These are phyloP conservation scores for Bondarzewia mesenterica DNA, from an alignment of 1,284 basidiomycete genomes.

Conservation along the genomic window DNA sequence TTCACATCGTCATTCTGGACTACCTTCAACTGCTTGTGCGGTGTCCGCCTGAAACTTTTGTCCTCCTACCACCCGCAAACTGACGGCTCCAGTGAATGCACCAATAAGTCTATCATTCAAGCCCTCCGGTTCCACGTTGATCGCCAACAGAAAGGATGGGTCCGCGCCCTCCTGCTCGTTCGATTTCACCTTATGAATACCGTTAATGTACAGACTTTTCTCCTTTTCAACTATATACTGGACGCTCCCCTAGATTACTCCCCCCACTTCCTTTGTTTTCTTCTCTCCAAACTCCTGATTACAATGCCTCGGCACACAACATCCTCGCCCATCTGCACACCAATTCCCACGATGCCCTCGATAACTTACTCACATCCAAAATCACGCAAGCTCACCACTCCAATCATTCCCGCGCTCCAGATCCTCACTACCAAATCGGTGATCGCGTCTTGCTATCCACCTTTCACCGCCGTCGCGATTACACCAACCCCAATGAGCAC, in stretches of 20 bases:
- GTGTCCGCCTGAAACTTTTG: slow-evolving; percentile 15
- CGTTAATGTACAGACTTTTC: slow-evolving; percentile 25
- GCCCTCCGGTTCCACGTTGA: slow-evolving; percentile 28
- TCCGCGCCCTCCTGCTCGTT: slow-evolving; percentile 22
- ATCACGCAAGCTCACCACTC: slow-evolving; percentile 12
- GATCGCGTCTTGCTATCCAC: slow-evolving; percentile 10
- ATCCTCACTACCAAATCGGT: slow-evolving; percentile 4
- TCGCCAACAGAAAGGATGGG: slow-evolving; percentile 36
- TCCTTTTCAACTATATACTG: slow-evolving; percentile 26
- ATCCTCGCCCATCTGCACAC: background rate
- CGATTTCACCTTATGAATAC: slow-evolving; percentile 33
- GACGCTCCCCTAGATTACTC: slow-evolving; percentile 17
- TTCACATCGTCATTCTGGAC: slow-evolving; percentile 19
- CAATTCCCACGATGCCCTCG: too few species aligned
- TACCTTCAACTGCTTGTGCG: slow-evolving; percentile 11
- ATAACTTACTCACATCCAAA: slow-evolving; percentile 13
- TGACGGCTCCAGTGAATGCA: slow-evolving; percentile 15
- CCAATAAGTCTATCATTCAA: slow-evolving; percentile 18
- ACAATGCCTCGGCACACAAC: background rate
- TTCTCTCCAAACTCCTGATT: too few species aligned
- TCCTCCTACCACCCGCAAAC: slow-evolving; percentile 17
- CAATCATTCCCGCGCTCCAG: slow-evolving; percentile 3
- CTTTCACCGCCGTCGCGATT: slow-evolving; percentile 12
- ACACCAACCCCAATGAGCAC: slow-evolving; percentile 1
- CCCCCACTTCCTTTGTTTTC: slow-evolving; percentile 19